These are phyloP conservation scores for Crucibulum laeve DNA, from an alignment of 768 basidiomycete species.

Conservation along the genomic window DNA sequence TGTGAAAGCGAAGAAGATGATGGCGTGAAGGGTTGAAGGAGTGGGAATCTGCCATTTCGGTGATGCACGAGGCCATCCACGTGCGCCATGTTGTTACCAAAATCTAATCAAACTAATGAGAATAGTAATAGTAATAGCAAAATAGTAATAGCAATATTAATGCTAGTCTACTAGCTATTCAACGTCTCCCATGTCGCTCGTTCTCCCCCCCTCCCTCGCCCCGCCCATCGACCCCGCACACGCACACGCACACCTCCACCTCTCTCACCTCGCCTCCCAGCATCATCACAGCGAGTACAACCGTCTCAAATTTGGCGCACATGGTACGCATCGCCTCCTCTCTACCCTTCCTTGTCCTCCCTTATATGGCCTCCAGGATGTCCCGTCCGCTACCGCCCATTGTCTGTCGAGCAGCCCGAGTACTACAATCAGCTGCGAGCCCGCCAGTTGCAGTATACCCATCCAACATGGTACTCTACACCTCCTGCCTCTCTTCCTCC, in stretches of 20 bases:
- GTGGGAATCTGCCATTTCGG: too few species aligned
- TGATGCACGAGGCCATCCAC: too few species aligned
- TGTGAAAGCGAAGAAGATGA: too few species aligned
- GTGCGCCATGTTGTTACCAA: too few species aligned
- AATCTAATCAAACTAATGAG: too few species aligned
- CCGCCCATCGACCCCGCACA: slow-evolving; percentile 1
- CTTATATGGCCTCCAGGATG: slow-evolving; percentile 35
- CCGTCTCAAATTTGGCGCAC: slow-evolving; percentile 56
- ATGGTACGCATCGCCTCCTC: too few species aligned
- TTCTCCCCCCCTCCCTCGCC: slow-evolving; percentile 1
- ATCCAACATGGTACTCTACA: slow-evolving; percentile 8
- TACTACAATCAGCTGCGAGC: slow-evolving; percentile 48
- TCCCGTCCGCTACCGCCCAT: slow-evolving; percentile 54
- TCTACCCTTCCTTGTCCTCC: too few species aligned
- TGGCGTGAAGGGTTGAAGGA: too few species aligned
- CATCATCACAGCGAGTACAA: slow-evolving; percentile 73
- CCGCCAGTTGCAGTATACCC: slow-evolving; percentile 39
- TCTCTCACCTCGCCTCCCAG: slow-evolving; percentile 63
- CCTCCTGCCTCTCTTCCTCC: slow-evolving; percentile 1
- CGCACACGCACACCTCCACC: slow-evolving; percentile 23
- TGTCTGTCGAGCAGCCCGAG: slow-evolving; percentile 60
- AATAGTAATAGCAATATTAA: too few species aligned
- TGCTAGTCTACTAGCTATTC: too few species aligned
- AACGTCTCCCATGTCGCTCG: too few species aligned
- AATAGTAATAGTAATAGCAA: too few species aligned